A percentile compares a stretch with the other conserved stretches of the same genome.
These are phyloP conservation scores for Fusarium nanum DNA, from an alignment of 2,329 filamentous ascomycete genomes.

Conservation along the genomic window DNA sequence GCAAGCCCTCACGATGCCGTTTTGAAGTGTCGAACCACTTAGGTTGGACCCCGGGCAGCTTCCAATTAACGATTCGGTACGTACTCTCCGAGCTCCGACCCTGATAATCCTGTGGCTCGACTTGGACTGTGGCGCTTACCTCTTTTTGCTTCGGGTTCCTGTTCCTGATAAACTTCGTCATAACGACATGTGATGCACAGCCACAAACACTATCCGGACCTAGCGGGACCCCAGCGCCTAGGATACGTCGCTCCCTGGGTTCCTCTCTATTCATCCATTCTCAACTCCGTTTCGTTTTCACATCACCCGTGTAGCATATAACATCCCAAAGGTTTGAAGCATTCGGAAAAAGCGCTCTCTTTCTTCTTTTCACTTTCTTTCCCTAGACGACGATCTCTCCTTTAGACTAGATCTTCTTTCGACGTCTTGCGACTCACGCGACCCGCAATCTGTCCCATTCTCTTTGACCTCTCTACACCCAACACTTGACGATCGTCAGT, in stretches of 20 bases:
- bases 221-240: constrained; percentile 25
- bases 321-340: constrained; percentile 15
- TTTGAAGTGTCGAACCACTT: constrained; percentile 37
- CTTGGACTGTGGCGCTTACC: neutral
- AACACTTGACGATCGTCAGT: constrained; percentile 22
- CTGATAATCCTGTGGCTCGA: constrained; percentile 21
- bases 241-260: constrained; percentile 26
- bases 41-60: constrained; percentile 30
- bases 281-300: neutral
- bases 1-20: constrained; percentile 34
- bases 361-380: neutral
- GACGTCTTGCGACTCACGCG: constrained; percentile 32
- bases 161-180: constrained; percentile 21
- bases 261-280: constrained; percentile 32
- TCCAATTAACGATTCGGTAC: constrained; percentile 26
- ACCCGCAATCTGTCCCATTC: constrained; percentile 45
- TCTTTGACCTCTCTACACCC: constrained; percentile 24
- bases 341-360: constrained; percentile 5
- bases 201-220: constrained; percentile 32
- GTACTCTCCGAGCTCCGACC: constrained; percentile 26
- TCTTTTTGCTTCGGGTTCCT: neutral
- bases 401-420: constrained; percentile 8
- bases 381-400: constrained; percentile 1
- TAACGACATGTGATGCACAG: constrained; percentile 38
- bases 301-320: constrained; percentile 18